A percentile compares a stretch with the other conserved stretches of the same genome.
Evolutionary conservation across 768 basidiomycete genomes (phyloP).

Genomic region (Collybiopsis luxurians): DNA sequence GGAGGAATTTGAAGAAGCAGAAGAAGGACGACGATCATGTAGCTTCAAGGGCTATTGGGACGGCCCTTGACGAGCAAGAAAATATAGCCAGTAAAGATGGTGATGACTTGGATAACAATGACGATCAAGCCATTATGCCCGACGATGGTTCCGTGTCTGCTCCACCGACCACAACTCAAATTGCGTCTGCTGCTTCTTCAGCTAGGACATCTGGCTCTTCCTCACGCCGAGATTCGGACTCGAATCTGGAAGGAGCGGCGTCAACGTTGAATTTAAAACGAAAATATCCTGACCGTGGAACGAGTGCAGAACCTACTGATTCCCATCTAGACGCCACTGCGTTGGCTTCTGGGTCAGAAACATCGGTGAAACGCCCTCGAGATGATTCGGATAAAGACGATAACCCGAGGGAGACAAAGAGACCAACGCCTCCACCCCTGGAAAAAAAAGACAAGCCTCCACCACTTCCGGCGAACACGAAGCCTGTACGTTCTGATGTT

Average conservation of each 20-base stretch:
- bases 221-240: constrained; percentile 33
- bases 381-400: constrained; percentile 63
- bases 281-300: constrained; percentile 64
- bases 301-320: constrained; percentile 55
- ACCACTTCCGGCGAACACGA: constrained; percentile 17
- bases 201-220: constrained; percentile 3
- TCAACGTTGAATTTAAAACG: constrained; percentile 54
- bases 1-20: constrained; percentile 48
- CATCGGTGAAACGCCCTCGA: constrained; percentile 48
- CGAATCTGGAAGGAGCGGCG: constrained; percentile 45
- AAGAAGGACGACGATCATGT: constrained; percentile 16
- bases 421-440: constrained; percentile 71
- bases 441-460: constrained; percentile 33
- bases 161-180: neutral
- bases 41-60: constrained; percentile 14
- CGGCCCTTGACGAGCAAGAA: constrained; percentile 2
- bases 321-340: constrained; percentile 16
- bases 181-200: neutral
- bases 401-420: constrained; percentile 57
- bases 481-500: constrained; percentile 42
- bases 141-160: constrained; percentile 10
- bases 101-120: neutral
- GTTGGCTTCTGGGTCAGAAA: constrained; percentile 26
- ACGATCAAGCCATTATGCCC: constrained; percentile 8
- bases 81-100: neutral